Evolutionary conservation across 768 basidiomycete genomes (phyloP).

Genomic region (Termitomyces sp.): DNA sequence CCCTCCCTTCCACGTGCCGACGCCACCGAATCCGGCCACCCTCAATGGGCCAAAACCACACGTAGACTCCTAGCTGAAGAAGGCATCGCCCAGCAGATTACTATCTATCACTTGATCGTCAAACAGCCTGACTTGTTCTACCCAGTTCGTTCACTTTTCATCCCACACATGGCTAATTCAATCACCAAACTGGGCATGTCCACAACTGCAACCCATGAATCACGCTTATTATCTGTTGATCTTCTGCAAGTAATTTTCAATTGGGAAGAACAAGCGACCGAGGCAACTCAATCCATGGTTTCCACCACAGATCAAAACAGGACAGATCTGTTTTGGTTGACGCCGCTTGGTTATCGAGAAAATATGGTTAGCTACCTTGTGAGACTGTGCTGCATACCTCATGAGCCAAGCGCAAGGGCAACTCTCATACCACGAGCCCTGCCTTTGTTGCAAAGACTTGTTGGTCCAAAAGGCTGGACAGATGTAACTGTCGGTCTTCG

Average conservation of each 20-base stretch:
- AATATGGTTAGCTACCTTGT: slow-evolving; percentile 93
- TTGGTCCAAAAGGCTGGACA: slow-evolving; percentile 80
- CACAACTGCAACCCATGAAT: slow-evolving; percentile 63
- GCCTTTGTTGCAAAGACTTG: slow-evolving; percentile 65
- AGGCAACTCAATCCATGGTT: slow-evolving; percentile 15
- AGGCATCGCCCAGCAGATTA: slow-evolving; percentile 61
- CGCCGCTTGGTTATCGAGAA: slow-evolving; percentile 78
- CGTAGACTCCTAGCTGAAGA: slow-evolving; percentile 87
- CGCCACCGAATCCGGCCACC: slow-evolving; percentile 51
- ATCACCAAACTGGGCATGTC: slow-evolving; percentile 85
- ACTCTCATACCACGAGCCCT: slow-evolving; percentile 59
- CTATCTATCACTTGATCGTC: slow-evolving; percentile 89
- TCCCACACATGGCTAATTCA: slow-evolving; percentile 90
- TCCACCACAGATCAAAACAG: slow-evolving; percentile 15
- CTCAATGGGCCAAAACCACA: slow-evolving; percentile 82
- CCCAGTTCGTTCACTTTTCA: slow-evolving; percentile 86
- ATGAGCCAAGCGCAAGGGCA: slow-evolving; percentile 43
- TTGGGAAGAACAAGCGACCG: slow-evolving; percentile 77
- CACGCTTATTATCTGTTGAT: slow-evolving; percentile 84
- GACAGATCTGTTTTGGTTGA: slow-evolving; percentile 49
- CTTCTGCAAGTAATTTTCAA: slow-evolving; percentile 86
- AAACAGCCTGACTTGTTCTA: slow-evolving; percentile 90
- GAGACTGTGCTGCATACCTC: slow-evolving; percentile 72
- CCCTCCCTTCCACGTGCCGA: slow-evolving; percentile 70
- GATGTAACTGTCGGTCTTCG: slow-evolving; percentile 90